phyloP scores from a whole-genome alignment of 352 stramenopile genomes.

The Phytophthora macrochlamydospora region DNA sequence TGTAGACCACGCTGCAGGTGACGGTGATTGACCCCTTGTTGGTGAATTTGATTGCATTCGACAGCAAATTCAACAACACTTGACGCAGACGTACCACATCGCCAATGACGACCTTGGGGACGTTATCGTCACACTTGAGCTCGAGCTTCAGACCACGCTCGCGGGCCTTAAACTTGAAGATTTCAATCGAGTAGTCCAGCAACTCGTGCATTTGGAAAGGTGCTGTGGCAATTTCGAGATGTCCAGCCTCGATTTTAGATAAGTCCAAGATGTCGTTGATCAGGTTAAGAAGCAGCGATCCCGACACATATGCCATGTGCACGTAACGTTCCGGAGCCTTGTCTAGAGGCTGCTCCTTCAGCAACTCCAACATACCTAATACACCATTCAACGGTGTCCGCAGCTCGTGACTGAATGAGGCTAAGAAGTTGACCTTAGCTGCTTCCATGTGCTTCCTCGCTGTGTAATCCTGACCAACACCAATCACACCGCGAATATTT shows the following conservation, averaged over 20 bases:
- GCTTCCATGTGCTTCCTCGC: slow-evolving; percentile 87
- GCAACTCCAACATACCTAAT: slow-evolving; percentile 81
- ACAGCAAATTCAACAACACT: slow-evolving; percentile 83
- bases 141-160: slow-evolving; percentile 89
- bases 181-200: slow-evolving; percentile 89
- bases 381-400: slow-evolving; percentile 84
- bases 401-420: slow-evolving; percentile 86
- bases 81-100: slow-evolving; percentile 82
- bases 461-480: slow-evolving; percentile 93
- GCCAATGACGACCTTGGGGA: slow-evolving; percentile 74
- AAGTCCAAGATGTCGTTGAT: slow-evolving; percentile 94
- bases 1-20: slow-evolving; percentile 69
- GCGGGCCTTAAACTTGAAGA: slow-evolving; percentile 89
- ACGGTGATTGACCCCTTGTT: slow-evolving; percentile 84
- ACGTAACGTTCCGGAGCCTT: slow-evolving; percentile 74
- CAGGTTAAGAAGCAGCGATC: slow-evolving; percentile 88
- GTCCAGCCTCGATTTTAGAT: slow-evolving; percentile 93
- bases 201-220: slow-evolving; percentile 84
- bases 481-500: slow-evolving; percentile 92
- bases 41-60: slow-evolving; percentile 91
- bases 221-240: slow-evolving; percentile 88
- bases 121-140: slow-evolving; percentile 61
- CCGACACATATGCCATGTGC: slow-evolving; percentile 87
- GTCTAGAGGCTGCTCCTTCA: slow-evolving; percentile 80
- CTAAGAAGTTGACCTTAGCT: slow-evolving; percentile 87